Evolutionary conservation across 2,329 filamentous ascomycete genomes (phyloP).

Genomic region (Dryadomyces quercivorus): DNA sequence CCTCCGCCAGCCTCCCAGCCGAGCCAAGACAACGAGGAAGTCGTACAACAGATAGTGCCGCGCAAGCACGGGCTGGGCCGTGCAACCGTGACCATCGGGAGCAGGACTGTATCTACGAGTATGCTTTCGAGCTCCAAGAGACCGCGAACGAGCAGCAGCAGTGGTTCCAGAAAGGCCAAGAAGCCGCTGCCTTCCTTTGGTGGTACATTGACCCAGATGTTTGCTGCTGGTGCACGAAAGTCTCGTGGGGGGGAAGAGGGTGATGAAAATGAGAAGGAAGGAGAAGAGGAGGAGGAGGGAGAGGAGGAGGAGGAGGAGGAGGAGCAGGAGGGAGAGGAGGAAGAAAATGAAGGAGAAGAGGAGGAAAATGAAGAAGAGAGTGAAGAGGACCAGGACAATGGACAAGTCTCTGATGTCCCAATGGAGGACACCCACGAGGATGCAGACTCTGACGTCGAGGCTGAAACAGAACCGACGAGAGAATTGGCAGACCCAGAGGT

Average conservation of each 20-base stretch:
- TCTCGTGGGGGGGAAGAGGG: background rate
- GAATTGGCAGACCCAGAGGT: background rate
- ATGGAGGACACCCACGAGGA: background rate
- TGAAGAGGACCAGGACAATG: conserved; percentile 10
- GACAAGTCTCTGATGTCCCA: conserved; percentile 8
- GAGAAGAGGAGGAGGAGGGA: conserved; percentile 10
- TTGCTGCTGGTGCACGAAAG: conserved; percentile 2
- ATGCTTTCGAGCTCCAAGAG: conserved; percentile 46
- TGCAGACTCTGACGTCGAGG: background rate
- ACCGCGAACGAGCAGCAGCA: conserved; percentile 28
- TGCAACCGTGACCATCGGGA: conserved; percentile 65
- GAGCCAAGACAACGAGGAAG: background rate
- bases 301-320: conserved; percentile 5
- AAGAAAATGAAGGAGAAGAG: conserved; percentile 1
- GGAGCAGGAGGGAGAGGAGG: conserved; percentile 6
- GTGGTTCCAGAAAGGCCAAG: conserved; percentile 19
- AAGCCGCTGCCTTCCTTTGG: conserved; percentile 13
- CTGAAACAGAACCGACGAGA: background rate
- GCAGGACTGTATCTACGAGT: conserved; percentile 51
- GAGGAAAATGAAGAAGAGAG: conserved; percentile 5
- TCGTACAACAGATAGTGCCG: conserved; percentile 8
- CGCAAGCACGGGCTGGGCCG: conserved; percentile 51
- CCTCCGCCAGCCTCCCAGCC: background rate
- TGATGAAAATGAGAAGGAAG: conserved; percentile 2
- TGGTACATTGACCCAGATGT: conserved; percentile 14